These are phyloP conservation scores for Pseudogymnoascus sp. DNA, from an alignment of 2,329 filamentous ascomycete genomes.

Conservation along the genomic window DNA sequence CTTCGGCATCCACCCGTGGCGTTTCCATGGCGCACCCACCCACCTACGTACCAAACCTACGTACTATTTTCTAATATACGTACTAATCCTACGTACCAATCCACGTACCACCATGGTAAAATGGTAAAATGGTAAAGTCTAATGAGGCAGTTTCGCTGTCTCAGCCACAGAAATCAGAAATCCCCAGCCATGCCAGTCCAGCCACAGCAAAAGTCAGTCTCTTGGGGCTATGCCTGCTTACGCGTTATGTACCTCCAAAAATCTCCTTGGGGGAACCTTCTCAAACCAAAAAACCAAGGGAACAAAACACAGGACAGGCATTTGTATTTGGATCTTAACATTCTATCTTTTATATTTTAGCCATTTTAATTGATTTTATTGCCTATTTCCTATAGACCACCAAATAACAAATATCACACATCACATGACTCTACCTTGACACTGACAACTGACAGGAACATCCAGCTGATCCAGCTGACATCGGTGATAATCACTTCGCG, in stretches of 20 bases:
- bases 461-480: not conserved
- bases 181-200: not conserved
- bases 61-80: no score
- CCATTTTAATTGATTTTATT: not conserved
- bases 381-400: not conserved
- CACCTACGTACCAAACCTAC: no score
- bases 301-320: not conserved
- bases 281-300: not conserved
- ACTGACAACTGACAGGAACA: not conserved
- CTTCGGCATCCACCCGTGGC: not conserved
- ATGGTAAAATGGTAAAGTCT: no score
- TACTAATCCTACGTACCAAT: no score
- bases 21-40: not conserved
- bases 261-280: no score
- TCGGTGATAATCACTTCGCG: not conserved
- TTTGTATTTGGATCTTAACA: no score
- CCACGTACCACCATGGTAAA: no score
- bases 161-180: not conserved
- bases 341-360: not conserved
- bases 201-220: not conserved
- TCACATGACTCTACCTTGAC: not conserved
- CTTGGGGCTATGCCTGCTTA: not conserved
- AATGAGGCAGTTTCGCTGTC: no score
- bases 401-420: not conserved
- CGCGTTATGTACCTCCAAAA: no score